Evolutionary conservation across 257 asterid genomes (phyloP).

Genomic region (Leonotis leonurus): DNA sequence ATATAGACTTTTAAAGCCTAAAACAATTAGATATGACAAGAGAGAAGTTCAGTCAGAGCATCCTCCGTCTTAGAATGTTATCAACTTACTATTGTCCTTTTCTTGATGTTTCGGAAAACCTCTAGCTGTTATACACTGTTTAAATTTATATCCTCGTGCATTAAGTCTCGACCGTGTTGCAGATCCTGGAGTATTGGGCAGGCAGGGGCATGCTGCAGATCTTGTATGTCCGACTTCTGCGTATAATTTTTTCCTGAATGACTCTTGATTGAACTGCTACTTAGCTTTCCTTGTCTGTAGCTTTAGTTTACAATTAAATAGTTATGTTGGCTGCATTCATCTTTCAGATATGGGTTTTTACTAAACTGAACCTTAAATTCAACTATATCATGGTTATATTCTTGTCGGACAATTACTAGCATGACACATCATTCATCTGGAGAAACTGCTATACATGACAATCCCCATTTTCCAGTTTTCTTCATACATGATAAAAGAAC

Average conservation of each 20-base stretch:
- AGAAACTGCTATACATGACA: background rate
- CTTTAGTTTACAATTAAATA: background rate
- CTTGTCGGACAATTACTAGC: background rate
- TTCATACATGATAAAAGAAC: background rate
- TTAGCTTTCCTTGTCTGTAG: background rate
- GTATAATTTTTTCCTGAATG: constrained; percentile 13
- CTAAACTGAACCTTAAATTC: background rate
- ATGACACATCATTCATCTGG: background rate
- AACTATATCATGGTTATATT: background rate
- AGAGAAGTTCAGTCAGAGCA: background rate
- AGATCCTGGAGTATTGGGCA: constrained; percentile 86
- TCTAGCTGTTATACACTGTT: background rate
- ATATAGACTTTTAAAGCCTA: background rate
- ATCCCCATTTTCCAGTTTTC: background rate
- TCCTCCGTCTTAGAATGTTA: background rate
- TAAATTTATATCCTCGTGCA: background rate
- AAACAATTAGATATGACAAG: background rate
- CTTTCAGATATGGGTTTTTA: background rate
- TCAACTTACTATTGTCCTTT: background rate
- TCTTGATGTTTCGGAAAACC: background rate
- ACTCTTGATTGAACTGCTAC: background rate
- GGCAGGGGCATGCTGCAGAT: constrained; percentile 99
- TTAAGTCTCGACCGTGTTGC: constrained; percentile 27
- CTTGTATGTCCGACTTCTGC: constrained; percentile 54
- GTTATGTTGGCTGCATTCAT: background rate